Evolutionary conservation across 2,329 filamentous ascomycete genomes (phyloP).

Genomic region (Botrytis tulipae): DNA sequence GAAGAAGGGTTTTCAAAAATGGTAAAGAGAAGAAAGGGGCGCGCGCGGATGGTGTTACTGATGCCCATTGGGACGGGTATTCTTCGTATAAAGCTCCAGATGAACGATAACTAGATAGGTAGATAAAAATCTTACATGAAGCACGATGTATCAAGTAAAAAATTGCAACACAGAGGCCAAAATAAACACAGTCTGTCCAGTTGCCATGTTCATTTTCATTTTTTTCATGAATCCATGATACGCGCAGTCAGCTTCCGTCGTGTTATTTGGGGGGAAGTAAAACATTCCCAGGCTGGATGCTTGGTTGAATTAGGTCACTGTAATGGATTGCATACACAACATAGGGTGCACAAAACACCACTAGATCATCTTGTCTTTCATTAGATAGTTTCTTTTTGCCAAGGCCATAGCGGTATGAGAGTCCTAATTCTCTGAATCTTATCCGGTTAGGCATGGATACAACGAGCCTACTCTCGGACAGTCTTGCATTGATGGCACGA

Average conservation of each 20-base stretch:
- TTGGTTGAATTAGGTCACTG: constrained; percentile 8
- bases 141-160: background rate
- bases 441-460: constrained; percentile 3
- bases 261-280: background rate
- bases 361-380: constrained; percentile 18
- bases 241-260: constrained; percentile 6
- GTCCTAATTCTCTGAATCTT: constrained; percentile 4
- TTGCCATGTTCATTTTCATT: background rate
- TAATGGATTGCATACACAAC: constrained; percentile 22
- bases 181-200: background rate
- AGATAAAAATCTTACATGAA: background rate
- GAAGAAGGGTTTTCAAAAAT: constrained; percentile 20
- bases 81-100: background rate
- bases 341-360: constrained; percentile 2
- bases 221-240: background rate
- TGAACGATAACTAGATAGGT: background rate
- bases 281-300: constrained; percentile 8
- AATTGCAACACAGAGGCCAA: background rate
- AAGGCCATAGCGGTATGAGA: constrained; percentile 15
- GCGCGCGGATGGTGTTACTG: constrained; percentile 14
- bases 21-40: constrained; percentile 13
- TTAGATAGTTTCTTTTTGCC: constrained; percentile 9
- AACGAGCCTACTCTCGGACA: constrained; percentile 15
- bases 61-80: background rate
- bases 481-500: constrained; percentile 30